Evolutionary conservation across 1,284 basidiomycete species (phyloP), one percentile per base, ranked within the genome.

Genomic region (Trichosporon sp.): DNA sequence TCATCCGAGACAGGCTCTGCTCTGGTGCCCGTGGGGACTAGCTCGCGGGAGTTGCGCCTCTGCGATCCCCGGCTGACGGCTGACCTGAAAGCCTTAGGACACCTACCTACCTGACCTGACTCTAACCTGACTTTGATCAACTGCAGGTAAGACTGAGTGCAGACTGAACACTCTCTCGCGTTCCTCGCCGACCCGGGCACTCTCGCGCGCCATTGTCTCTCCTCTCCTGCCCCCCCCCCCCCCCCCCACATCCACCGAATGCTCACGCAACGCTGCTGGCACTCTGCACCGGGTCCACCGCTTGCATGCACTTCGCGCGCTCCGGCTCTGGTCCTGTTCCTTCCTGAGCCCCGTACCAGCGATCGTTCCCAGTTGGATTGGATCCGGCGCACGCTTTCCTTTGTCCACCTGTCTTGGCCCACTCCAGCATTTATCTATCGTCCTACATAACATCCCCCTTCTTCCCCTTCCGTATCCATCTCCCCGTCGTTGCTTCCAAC

Each of bases 401-500:
- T 54, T 19, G 51, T 61, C n/a, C 38, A 40, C 32, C 16, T 37
- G n/a, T 56, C 21, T 35, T 68, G 56, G 54, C 59, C 67, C 35
- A 63, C 59, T 61, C 59, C 14, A 37, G 59, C 59, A 63, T 63
- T 63, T 63, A 63, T 63, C 59, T 37, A 63, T 35, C 59, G 59
- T n/a, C 59, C 59, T 63, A 63, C 59, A 63, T 63, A 63, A 63
- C 59, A 16, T 63, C 59, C 59, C 31, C 59, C 59, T 35, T 63
- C 59, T 35, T 63, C 59, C 59, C 59, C 59, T 63, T 35, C 59
- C 59, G 59, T 63, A 63, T 35, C 59, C 59, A 35, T 63, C 59
- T 63, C 59, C 59, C 59, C 59, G 59, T 63, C 7, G 59, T 63
- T 63, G 59, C 59, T 63, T 63, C 59, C 59, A 63, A 63, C 59